Base-by-base conservation (phyloP, 75 land plant genomes). In the Chamaecyparis obtusa region DNA sequence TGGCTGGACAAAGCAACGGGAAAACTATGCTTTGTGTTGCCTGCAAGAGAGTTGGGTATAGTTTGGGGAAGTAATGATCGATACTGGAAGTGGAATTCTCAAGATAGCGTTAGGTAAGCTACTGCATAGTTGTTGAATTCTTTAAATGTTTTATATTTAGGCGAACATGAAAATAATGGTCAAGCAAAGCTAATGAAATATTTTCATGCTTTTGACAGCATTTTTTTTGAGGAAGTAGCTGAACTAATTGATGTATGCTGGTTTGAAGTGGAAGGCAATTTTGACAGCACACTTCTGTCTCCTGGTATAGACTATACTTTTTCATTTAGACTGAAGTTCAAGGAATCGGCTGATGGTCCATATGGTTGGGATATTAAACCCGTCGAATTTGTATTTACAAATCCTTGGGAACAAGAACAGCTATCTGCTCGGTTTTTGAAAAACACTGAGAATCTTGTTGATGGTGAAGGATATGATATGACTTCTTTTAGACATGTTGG, bases 181-280 rank as follows among this genome's bases (percentile, higher is more conserved):
- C 37, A 77, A 13, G 80, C 37, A 15, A 39, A 76, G 36, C 35
- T 72, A 72, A 72, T 1, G 1, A 46, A 16, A 15, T 15, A 24
- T 77, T 77, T 72, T 15, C n/a, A n/a, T 3, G 0, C 36, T 76
- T 8, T 76, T 11, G 37, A 39, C 2, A 16, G 19, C 19, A 39
- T n/a, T n/a, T n/a, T 44, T 39, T 77, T 77, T 43, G 3, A 36
- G 1, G 90, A 88, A 16, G 90, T 86, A 30, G 92, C 92, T 17
- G 72, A 84, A 35, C 89, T 93, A 16, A 0, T 57, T 24, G 77
- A 88, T 30, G 95, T 93, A 0, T 92, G 95, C 78, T 93, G 95
- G 95, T 90, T 93, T 16, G 95, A 93, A 83, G 88, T 90, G 36
- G 86, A 86, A 49, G 93, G 90, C 24, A 87, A 51, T 72, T 83